These are phyloP conservation scores for Amauroascus verrucosus DNA, from an alignment of 2,329 filamentous ascomycete species.

Conservation along the genomic window DNA sequence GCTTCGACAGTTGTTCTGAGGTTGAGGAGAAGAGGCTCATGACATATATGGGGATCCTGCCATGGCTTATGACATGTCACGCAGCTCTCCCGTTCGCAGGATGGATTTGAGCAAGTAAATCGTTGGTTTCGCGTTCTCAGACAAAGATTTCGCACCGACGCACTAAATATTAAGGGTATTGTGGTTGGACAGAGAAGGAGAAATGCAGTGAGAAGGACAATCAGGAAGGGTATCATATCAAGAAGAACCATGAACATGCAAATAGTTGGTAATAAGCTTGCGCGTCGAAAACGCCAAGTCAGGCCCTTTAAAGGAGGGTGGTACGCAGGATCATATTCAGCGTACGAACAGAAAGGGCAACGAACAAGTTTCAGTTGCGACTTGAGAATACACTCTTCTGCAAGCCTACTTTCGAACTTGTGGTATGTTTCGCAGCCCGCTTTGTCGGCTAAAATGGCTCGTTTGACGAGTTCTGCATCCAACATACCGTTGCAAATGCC, in stretches of 20 bases:
- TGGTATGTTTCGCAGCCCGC: constrained; percentile 61
- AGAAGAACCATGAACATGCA: constrained; percentile 37
- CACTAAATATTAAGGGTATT: constrained; percentile 43
- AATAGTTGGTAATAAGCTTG: constrained; percentile 46
- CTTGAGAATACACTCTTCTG: constrained; percentile 63
- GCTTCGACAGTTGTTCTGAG: constrained; percentile 84
- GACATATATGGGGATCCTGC: constrained; percentile 81
- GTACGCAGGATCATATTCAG: constrained; percentile 72
- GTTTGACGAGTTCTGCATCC: constrained; percentile 56
- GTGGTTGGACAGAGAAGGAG: constrained; percentile 46
- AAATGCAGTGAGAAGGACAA: constrained; percentile 44
- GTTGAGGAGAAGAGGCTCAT: constrained; percentile 70
- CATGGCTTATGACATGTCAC: constrained; percentile 72
- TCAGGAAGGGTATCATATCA: constrained; percentile 35
- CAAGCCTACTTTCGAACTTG: constrained; percentile 68
- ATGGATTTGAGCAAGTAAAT: constrained; percentile 63
- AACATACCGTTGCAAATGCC: constrained; percentile 65
- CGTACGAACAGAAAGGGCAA: constrained; percentile 87
- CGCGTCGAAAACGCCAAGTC: constrained; percentile 47
- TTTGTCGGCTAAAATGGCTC: constrained; percentile 59
- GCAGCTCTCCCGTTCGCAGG: constrained; percentile 64
- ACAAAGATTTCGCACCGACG: constrained; percentile 56
- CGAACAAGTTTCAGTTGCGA: constrained; percentile 65
- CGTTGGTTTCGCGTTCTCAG: constrained; percentile 61
- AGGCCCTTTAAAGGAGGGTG: constrained; percentile 45